phyloP scores from a whole-genome alignment of 768 basidiomycete species.

The Hygrocybe coccinea region DNA sequence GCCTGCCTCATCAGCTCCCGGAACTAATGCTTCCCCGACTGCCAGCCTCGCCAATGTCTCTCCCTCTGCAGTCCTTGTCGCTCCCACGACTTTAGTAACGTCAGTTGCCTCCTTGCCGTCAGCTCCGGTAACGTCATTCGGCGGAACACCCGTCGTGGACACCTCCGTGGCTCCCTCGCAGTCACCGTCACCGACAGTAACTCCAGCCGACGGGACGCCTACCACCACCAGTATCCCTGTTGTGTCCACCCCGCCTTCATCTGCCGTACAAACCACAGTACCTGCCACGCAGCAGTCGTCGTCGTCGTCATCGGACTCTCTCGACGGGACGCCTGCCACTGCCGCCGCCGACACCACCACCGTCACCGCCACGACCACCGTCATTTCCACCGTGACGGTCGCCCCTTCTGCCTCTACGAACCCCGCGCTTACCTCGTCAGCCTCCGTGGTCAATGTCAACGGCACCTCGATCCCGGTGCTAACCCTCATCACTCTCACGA shows the following conservation, averaged over 20 bases:
- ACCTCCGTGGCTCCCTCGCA: conserved; percentile 8
- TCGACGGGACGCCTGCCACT: conserved; percentile 10
- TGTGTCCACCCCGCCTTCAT: too few relatives aligned
- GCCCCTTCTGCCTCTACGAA: background rate
- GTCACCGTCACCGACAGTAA: conserved; percentile 7
- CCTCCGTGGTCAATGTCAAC: background rate
- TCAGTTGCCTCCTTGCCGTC: background rate
- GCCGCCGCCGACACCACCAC: conserved; percentile 14
- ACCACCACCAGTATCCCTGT: too few relatives aligned
- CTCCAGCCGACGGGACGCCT: conserved; percentile 12
- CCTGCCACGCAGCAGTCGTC: too few relatives aligned
- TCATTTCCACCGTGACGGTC: conserved; percentile 9
- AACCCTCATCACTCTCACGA: background rate
- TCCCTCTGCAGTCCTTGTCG: conserved; percentile 4
- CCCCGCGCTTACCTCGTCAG: background rate
- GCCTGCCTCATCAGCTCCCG: conserved; percentile 5
- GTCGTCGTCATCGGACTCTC: conserved; percentile 10
- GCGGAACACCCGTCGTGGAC: background rate
- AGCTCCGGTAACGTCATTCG: background rate
- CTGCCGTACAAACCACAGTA: too few relatives aligned
- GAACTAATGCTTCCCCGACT: conserved; percentile 3
- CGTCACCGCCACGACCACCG: conserved; percentile 19
- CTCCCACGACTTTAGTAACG: background rate
- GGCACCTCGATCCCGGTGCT: background rate
- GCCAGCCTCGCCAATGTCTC: conserved; percentile 3